Percentiles rank a stretch among this genome's conserved stretches.
Evolutionary conservation across 768 basidiomycete genomes (phyloP).

Genomic region (Tylopilus plumbeoviolaceoides): DNA sequence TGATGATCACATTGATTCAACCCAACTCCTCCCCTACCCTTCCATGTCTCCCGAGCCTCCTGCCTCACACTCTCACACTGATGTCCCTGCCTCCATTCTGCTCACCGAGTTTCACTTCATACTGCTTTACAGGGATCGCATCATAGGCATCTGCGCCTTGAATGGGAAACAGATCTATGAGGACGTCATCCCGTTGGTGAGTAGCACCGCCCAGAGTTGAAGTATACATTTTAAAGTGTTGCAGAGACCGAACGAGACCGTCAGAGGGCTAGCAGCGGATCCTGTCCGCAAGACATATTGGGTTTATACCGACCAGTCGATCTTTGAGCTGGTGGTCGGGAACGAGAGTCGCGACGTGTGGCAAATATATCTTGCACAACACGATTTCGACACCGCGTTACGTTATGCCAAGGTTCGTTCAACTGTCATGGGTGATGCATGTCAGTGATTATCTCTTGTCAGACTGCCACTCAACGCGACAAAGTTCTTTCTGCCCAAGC

Average conservation of each 20-base stretch:
- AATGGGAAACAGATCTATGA: conserved; percentile 83
- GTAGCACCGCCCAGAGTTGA: conserved; percentile 18
- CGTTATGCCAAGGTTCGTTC: conserved; percentile 71
- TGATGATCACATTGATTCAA: conserved; percentile 73
- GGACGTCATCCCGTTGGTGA: conserved; percentile 75
- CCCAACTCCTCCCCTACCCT: conserved; percentile 80
- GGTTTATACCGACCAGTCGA: conserved; percentile 85
- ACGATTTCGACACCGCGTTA: conserved; percentile 73
- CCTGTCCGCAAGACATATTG: conserved; percentile 88
- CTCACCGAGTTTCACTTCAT: conserved; percentile 93
- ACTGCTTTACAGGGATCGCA: conserved; percentile 73
- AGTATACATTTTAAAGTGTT: conserved; percentile 4
- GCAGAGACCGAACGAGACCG: conserved; percentile 72
- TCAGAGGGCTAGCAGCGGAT: conserved; percentile 76
- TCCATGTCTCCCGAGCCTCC: conserved; percentile 29
- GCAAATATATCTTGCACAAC: conserved; percentile 81
- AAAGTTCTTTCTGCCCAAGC: conserved; percentile 81
- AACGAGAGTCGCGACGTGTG: conserved; percentile 96
- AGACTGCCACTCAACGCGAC: conserved; percentile 90
- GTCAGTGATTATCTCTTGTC: conserved; percentile 5
- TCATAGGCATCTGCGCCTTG: conserved; percentile 74
- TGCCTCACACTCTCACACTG: conserved; percentile 22
- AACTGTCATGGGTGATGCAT: neutral
- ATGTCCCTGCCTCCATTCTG: conserved; percentile 69
- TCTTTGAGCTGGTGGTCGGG: conserved; percentile 80